Conservation (phyloP, 306 rosid species). For the Acacia crassicarpa region DNA sequence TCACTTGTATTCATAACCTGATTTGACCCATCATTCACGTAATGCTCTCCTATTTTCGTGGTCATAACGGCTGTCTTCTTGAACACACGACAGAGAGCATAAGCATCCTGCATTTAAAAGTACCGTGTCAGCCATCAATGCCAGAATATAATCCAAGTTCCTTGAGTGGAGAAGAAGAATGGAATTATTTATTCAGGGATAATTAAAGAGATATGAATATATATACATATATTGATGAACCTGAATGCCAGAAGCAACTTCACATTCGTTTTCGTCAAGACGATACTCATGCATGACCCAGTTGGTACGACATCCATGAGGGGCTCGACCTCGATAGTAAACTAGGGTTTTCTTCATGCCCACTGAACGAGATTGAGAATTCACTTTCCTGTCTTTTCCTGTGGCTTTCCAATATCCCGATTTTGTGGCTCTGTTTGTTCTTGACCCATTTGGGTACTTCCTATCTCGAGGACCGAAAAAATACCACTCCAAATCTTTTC, state of each 20-base stretch:
- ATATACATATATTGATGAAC: slow-evolving; percentile 31
- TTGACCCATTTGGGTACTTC: slow-evolving; percentile 95
- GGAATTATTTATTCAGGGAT: not conserved
- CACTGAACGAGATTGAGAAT: slow-evolving; percentile 63
- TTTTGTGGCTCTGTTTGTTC: slow-evolving; percentile 93
- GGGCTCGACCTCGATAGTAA: slow-evolving; percentile 94
- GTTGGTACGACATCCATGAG: slow-evolving; percentile 81
- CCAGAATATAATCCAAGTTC: not conserved
- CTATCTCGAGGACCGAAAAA: slow-evolving; percentile 92
- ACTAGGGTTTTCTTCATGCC: slow-evolving; percentile 99
- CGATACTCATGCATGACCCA: slow-evolving; percentile 99
- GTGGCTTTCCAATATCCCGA: slow-evolving; percentile 98
- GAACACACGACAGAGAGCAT: slow-evolving; percentile 90
- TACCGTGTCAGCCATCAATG: not conserved
- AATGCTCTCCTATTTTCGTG: slow-evolving; percentile 66
- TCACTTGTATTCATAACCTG: slow-evolving; percentile 41
- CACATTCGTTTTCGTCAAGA: slow-evolving; percentile 86
- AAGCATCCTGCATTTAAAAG: slow-evolving; percentile 64
- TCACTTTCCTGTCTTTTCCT: slow-evolving; percentile 88
- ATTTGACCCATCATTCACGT: slow-evolving; percentile 44
- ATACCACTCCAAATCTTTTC: slow-evolving; percentile 98
- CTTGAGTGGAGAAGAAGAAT: not conserved
- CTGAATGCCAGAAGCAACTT: slow-evolving; percentile 67
- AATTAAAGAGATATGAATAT: not conserved
- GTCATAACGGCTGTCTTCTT: slow-evolving; percentile 63